Evolutionary conservation across 352 stramenopile species (phyloP).

Genomic region (Vaucheria bursata): DNA sequence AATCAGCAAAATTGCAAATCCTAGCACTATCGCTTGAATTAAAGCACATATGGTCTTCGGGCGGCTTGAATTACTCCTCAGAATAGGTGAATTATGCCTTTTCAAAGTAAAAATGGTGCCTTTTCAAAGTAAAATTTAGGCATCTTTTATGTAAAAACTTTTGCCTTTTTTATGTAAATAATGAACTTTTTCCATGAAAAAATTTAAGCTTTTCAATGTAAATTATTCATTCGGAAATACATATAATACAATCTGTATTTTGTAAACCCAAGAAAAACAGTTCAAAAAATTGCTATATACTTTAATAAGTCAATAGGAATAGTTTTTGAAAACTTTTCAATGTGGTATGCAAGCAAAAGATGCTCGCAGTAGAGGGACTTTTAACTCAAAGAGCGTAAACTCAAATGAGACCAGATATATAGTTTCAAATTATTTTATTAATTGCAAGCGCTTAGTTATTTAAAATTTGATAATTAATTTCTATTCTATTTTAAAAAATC

Average conservation of each 20-base stretch:
- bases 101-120: background rate
- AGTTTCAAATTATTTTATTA: too few species aligned
- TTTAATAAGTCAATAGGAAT: too few species aligned
- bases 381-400: too few species aligned
- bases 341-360: too few species aligned
- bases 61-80: background rate
- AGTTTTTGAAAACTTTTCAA: too few species aligned
- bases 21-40: conserved; percentile 16
- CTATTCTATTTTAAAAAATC: too few species aligned
- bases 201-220: background rate
- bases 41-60: conserved; percentile 16
- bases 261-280: background rate
- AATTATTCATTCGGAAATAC: background rate
- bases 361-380: too few species aligned
- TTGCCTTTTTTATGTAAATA: background rate
- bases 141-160: background rate
- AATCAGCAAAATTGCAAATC: background rate
- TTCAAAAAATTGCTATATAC: too few species aligned
- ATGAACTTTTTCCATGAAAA: background rate
- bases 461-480: too few species aligned
- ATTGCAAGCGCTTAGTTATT: too few species aligned
- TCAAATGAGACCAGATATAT: too few species aligned
- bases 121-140: background rate
- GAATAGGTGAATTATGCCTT: background rate
- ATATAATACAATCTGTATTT: background rate